These are phyloP conservation scores for Raphanus raphanistrum DNA, from an alignment of 345 rosid species.

Conservation along the genomic window DNA sequence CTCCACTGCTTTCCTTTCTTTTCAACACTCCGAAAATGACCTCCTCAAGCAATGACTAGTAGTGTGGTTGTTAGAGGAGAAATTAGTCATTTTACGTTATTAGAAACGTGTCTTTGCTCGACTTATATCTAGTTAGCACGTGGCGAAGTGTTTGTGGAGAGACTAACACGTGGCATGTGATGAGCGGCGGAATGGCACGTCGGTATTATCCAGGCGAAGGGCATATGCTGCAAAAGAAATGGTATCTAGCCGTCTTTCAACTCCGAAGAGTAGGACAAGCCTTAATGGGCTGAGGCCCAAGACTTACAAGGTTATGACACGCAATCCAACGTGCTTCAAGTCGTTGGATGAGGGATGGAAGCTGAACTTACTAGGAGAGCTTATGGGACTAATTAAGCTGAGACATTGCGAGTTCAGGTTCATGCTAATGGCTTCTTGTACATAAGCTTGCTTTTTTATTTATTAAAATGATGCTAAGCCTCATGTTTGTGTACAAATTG, in stretches of 20 bases:
- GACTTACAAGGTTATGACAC: background rate
- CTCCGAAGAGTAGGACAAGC: background rate
- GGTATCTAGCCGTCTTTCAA: background rate
- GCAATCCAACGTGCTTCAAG: background rate
- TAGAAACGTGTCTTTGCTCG: slow-evolving; percentile 28
- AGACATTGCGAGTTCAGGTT: too few species aligned
- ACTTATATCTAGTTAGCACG: slow-evolving; percentile 19
- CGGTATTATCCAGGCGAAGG: background rate
- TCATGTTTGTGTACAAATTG: background rate
- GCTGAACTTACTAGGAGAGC: too few species aligned
- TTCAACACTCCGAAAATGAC: slow-evolving; percentile 26
- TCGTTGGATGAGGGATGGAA: background rate
- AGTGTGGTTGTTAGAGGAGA: slow-evolving; percentile 6
- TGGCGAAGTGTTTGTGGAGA: slow-evolving; percentile 28
- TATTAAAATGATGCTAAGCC: background rate
- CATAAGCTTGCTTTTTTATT: too few species aligned
- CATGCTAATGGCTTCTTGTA: too few species aligned
- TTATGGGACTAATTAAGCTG: too few species aligned
- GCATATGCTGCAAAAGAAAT: background rate
- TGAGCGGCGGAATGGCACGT: slow-evolving; percentile 34
- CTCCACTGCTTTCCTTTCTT: slow-evolving; percentile 4
- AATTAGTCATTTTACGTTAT: background rate
- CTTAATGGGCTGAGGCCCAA: slow-evolving; percentile 25
- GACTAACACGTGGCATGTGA: slow-evolving; percentile 16
- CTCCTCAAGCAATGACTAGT: background rate